phyloP scores from a whole-genome alignment of 352 stramenopile genomes.

The Aphanomyces stellatus region DNA sequence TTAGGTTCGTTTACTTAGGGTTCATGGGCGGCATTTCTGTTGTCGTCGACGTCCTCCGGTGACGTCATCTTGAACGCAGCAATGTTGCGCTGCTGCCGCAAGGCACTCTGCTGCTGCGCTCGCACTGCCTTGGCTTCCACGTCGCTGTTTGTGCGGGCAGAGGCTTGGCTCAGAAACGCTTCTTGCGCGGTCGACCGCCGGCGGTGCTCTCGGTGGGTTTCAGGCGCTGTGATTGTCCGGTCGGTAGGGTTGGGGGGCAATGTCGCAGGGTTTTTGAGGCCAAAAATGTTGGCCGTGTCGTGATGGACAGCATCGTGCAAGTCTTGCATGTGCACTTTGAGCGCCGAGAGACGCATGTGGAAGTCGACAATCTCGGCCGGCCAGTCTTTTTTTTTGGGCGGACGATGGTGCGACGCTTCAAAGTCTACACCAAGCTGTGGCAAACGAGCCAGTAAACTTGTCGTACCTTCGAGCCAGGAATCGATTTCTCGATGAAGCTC shows the following conservation, averaged over 20 bases:
- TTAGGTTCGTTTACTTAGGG: no score
- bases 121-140: no score
- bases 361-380: neutral
- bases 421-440: neutral
- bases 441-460: neutral
- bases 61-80: no score
- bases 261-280: neutral
- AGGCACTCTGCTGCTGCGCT: no score
- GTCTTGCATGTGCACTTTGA: slow-evolving; percentile 8
- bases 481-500: neutral
- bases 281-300: slow-evolving; percentile 4
- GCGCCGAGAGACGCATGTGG: neutral
- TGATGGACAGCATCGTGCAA: neutral
- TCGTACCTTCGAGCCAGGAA: neutral
- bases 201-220: neutral
- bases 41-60: no score
- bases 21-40: no score
- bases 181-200: neutral
- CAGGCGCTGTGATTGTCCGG: neutral
- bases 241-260: no score
- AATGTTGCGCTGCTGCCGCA: no score
- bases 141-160: no score
- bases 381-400: slow-evolving; percentile 3
- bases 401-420: neutral
- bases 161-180: neutral